Conservation (phyloP, 306 rosid genomes). For the Luffa aegyptiaca region DNA sequence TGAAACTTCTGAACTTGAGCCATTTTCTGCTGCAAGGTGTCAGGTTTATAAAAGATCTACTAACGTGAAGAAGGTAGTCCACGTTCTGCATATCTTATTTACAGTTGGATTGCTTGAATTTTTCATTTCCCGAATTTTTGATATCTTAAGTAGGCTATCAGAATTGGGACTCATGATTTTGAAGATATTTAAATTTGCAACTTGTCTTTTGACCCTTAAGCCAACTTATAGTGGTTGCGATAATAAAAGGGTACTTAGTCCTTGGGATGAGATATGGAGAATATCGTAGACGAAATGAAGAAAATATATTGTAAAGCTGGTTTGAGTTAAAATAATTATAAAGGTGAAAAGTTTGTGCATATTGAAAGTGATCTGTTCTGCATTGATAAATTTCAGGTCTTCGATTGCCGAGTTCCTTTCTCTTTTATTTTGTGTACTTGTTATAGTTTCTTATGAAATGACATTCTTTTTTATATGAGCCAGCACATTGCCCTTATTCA, state of each 20-base stretch:
- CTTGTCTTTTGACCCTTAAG: not conserved
- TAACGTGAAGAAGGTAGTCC: constrained; percentile 63
- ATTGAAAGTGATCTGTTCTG: not conserved
- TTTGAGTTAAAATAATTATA: not conserved
- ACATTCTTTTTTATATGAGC: not conserved
- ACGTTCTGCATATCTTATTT: not conserved
- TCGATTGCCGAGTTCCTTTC: not conserved
- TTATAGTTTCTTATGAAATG: not conserved
- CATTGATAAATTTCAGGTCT: not conserved
- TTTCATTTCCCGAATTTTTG: not conserved
- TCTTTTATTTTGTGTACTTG: not conserved
- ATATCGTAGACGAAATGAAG: not conserved
- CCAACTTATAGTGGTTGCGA: not conserved
- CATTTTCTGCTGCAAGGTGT: constrained; percentile 86
- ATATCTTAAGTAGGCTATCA: not conserved
- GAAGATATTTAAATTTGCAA: not conserved
- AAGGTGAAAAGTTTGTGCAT: not conserved
- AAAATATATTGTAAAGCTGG: not conserved
- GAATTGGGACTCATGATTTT: not conserved
- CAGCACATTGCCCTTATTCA: not conserved
- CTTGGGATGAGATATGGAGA: not conserved
- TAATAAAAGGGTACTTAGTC: not conserved
- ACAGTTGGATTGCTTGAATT: not conserved
- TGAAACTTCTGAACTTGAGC: constrained; percentile 53
- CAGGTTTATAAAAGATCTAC: constrained; percentile 65